Conservation (phyloP, 106 monocot species). For the Chionographis japonica region DNA sequence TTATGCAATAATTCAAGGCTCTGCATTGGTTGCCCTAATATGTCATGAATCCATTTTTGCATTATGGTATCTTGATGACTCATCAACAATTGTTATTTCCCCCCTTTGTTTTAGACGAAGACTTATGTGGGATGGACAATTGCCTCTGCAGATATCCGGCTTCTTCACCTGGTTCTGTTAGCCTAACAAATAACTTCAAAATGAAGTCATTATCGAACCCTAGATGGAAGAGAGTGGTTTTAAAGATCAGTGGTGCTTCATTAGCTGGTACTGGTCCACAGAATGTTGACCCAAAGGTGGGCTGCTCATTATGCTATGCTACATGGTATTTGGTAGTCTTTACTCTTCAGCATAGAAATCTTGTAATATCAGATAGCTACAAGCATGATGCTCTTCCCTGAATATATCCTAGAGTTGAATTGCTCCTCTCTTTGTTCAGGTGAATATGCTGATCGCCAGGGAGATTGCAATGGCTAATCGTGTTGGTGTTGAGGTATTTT, state of each 20-base stretch:
- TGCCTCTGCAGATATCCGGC: slow-evolving; percentile 37
- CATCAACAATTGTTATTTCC: neutral
- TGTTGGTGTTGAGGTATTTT: slow-evolving; percentile 75
- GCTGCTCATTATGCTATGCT: slow-evolving; percentile 3
- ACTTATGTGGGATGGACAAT: neutral
- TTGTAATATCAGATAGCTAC: neutral
- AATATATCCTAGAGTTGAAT: neutral
- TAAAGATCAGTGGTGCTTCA: slow-evolving; percentile 77
- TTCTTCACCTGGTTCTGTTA: slow-evolving; percentile 32
- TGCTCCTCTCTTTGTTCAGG: slow-evolving; percentile 33
- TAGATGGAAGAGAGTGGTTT: slow-evolving; percentile 86
- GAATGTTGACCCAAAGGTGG: slow-evolving; percentile 94
- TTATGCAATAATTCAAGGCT: too few species aligned
- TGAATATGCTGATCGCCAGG: slow-evolving; percentile 74
- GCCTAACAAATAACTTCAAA: slow-evolving; percentile 40
- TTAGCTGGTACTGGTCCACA: slow-evolving; percentile 63
- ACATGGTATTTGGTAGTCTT: neutral
- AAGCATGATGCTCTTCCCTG: neutral
- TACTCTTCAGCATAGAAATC: neutral
- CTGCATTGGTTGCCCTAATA: too few species aligned
- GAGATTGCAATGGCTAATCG: slow-evolving; percentile 78
- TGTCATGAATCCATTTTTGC: too few species aligned
- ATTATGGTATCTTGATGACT: neutral
- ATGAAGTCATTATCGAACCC: slow-evolving; percentile 55
- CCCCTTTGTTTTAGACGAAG: neutral